A percentile compares a stretch with the other conserved stretches of the same genome.
Conservation (phyloP, 1,284 basidiomycete genomes). For the Dichomitus squalens region DNA sequence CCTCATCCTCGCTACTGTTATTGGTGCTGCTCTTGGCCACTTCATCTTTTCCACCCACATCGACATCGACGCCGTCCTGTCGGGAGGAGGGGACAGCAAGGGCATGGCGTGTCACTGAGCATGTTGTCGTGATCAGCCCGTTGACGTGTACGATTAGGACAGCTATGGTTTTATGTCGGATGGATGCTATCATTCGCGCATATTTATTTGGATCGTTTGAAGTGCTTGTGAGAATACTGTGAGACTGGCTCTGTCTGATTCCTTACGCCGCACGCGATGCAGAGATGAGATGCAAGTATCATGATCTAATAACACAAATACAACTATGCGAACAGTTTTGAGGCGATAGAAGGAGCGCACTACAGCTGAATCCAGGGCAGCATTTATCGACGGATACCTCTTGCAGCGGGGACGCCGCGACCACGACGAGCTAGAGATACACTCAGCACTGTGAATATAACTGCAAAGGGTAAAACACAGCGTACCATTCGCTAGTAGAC, state of each 20-base stretch:
- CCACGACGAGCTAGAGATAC: constrained; percentile 72
- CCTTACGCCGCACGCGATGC: not conserved
- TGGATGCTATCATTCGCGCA: not conserved
- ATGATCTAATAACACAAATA: constrained; percentile 30
- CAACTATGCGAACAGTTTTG: constrained; percentile 29
- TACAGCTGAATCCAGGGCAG: constrained; percentile 16
- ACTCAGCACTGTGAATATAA: constrained; percentile 11
- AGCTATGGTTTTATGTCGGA: not conserved
- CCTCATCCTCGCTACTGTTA: constrained; percentile 71
- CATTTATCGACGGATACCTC: constrained; percentile 76
- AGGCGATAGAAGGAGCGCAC: constrained; percentile 8
- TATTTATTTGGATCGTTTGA: not conserved
- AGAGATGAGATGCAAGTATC: not conserved
- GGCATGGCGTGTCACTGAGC: constrained; percentile 60
- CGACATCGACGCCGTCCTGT: constrained; percentile 57
- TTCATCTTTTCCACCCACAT: constrained; percentile 66
- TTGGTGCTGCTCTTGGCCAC: constrained; percentile 74
- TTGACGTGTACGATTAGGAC: constrained; percentile 19
- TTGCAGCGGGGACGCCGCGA: constrained; percentile 72
- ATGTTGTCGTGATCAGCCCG: not conserved
- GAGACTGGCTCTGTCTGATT: not conserved
- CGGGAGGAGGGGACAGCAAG: constrained; percentile 46
- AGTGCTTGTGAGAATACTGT: not conserved
- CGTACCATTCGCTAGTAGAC: constrained; percentile 61
- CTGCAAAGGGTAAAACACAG: not conserved